A percentile compares a stretch with the other conserved stretches of the same genome.
Evolutionary conservation across 352 stramenopile genomes (phyloP).

Genomic region (Pythium aquatile): DNA sequence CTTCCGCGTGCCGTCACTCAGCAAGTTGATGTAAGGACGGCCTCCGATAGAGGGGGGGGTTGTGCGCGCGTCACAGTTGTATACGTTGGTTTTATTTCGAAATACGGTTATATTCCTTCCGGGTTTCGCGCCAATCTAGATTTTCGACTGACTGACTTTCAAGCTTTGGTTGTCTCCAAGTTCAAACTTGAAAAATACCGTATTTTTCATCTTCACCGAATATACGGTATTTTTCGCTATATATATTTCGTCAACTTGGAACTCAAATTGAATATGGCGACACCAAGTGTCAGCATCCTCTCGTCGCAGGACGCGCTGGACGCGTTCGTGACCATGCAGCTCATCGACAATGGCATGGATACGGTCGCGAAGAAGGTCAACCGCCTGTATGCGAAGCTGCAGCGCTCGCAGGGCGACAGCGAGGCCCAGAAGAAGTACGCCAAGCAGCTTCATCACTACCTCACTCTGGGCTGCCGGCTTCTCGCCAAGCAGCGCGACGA

Average conservation of each 20-base stretch:
- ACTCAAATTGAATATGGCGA: conserved; percentile 15
- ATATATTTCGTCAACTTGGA: neutral
- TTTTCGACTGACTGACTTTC: neutral
- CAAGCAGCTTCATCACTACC: conserved; percentile 61
- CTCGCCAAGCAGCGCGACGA: conserved; percentile 55
- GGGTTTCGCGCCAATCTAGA: conserved; percentile 4
- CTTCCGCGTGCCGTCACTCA: conserved; percentile 56
- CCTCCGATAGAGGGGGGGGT: neutral
- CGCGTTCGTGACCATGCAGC: conserved; percentile 67
- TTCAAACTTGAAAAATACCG: conserved; percentile 25
- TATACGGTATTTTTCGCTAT: neutral
- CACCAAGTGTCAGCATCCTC: neutral
- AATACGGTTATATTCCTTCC: neutral
- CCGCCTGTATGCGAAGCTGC: conserved; percentile 51
- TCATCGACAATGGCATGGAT: conserved; percentile 84
- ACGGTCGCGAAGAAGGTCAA: conserved; percentile 62
- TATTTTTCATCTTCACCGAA: conserved; percentile 1
- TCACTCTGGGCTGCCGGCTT: conserved; percentile 54
- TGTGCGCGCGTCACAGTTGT: conserved; percentile 9
- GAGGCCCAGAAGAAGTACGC: conserved; percentile 45
- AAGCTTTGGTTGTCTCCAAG: neutral
- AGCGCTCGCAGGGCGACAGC: conserved; percentile 29
- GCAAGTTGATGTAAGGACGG: conserved; percentile 18
- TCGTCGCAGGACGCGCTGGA: conserved; percentile 53
- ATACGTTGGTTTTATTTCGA: neutral